Evolutionary conservation across 1,284 basidiomycete species (phyloP).

Genomic region (Athelia psychrophila): DNA sequence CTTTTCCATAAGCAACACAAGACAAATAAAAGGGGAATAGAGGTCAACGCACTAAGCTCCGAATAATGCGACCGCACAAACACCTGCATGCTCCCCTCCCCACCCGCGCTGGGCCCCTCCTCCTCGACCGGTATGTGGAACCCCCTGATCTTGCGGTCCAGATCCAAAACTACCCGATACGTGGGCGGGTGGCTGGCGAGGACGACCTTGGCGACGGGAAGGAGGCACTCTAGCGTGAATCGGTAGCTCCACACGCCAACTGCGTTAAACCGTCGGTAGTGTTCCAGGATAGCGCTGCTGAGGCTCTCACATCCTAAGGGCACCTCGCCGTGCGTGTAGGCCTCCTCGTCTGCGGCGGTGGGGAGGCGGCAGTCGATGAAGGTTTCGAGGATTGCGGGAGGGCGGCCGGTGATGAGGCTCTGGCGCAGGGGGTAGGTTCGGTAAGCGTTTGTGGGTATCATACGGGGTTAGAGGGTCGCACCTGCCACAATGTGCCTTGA

Average conservation of each 20-base stretch:
- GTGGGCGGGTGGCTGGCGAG: constrained; percentile 38
- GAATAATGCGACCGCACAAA: constrained; percentile 45
- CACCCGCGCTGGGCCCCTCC: too few relatives aligned
- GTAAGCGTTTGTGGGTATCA: too few relatives aligned
- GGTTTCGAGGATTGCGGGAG: constrained; percentile 37
- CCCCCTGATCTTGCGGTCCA: constrained; percentile 42
- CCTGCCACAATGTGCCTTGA: constrained; percentile 43
- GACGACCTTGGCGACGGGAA: constrained; percentile 39
- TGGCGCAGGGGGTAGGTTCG: constrained; percentile 19
- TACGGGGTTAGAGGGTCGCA: too few relatives aligned
- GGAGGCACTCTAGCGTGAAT: constrained; percentile 36
- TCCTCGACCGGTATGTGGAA: constrained; percentile 16
- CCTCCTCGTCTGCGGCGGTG: constrained; percentile 38
- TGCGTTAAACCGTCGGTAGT: constrained; percentile 16
- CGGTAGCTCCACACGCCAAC: constrained; percentile 47
- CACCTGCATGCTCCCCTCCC: constrained; percentile 28
- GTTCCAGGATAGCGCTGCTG: background rate
- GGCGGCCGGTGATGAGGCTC: constrained; percentile 50
- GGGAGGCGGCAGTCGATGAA: constrained; percentile 43
- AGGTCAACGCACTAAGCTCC: constrained; percentile 37
- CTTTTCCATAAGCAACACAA: background rate
- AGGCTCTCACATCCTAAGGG: constrained; percentile 39
- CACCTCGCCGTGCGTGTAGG: constrained; percentile 38
- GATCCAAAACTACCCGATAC: constrained; percentile 41
- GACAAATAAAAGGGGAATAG: background rate